Evolutionary conservation across 768 basidiomycete species (phyloP), one percentile per base, ranked within the genome.

Genomic region (Boletus vermiculosoides): DNA sequence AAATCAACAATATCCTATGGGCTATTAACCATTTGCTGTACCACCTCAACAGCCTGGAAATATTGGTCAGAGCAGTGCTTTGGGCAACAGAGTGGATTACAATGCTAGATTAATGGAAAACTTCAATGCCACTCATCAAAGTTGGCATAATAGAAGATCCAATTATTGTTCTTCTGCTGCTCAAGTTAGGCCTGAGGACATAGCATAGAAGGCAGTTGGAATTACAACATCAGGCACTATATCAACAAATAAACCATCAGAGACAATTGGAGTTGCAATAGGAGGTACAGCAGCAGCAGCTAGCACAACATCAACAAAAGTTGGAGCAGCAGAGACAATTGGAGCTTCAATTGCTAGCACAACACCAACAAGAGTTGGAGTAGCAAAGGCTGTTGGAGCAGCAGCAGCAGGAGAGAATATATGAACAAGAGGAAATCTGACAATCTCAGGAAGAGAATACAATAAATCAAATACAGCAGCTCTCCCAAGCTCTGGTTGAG

Each of bases 71-170:
- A 11, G 39, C 0, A 10, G 10, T 20, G 11, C 11, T 41, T 41
- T 41, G 20, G 20, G 6, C 0, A 12, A 41, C 11, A 44, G 42
- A 23, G 23, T 44, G 7, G 42, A 44, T 7, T 44, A 16, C 4
- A 44, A 15, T 44, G n/a, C 42, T 13, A 44, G 42, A 16, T 44
- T 44, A n/a, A 3, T 44, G 22, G 22, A 44, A 44, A 44, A 44
- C 23, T 44, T 44, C 22, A 44, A 44, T 16, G 5, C 42, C 13
- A 8, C 20, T 44, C 7, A 44, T 23, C 23, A 44, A 2, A 44
- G 16, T 23, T 0, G 3, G 1, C 3, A 0, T 4, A 23, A 15
- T 0, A 44, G 42, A 23, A 2, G 22, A 0, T 23, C 13, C 10
- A 7, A 15, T 42, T 7, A 12, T 23, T 1, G 3, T 6, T 23